Evolutionary conservation across 2,329 filamentous ascomycete genomes (phyloP).

Genomic region (Ophiocordyceps camponoti-saundersi): DNA sequence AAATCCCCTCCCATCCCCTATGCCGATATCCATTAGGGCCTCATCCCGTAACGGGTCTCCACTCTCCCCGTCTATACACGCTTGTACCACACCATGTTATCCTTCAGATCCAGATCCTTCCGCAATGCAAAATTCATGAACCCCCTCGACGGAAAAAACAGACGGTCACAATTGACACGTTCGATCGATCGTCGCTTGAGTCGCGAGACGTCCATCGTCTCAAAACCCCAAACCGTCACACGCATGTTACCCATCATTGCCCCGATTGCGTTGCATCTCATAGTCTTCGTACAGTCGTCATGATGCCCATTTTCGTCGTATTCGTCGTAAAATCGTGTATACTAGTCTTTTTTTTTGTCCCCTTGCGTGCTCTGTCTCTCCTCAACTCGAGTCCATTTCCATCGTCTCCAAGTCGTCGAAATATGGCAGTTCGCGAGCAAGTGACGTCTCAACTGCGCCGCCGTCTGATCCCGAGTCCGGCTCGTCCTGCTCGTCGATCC

Average conservation of each 20-base stretch:
- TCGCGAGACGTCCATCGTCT: background rate
- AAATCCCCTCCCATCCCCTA: too few relatives aligned
- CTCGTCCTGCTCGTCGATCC: slow-evolving; percentile 37
- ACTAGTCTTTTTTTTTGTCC: too few relatives aligned
- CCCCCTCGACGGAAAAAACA: background rate
- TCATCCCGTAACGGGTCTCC: background rate
- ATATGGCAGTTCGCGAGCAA: slow-evolving; percentile 32
- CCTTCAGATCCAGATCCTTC: background rate
- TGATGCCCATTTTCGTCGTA: background rate
- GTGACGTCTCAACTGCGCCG: slow-evolving; percentile 18
- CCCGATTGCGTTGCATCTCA: too few relatives aligned
- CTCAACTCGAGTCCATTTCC: slow-evolving; percentile 23
- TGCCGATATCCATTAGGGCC: background rate
- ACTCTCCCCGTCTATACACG: background rate
- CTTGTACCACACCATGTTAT: background rate
- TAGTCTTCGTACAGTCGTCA: background rate
- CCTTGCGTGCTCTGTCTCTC: background rate
- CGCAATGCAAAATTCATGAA: background rate
- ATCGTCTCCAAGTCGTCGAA: slow-evolving; percentile 29
- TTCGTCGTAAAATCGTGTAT: background rate
- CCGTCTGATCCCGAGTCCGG: slow-evolving; percentile 31
- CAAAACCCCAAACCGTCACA: background rate
- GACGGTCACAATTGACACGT: background rate
- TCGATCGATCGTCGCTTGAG: background rate
- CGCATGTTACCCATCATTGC: background rate